Conservation (phyloP, 805 yeast species). For the Groenewaldozyma tartarivorans region DNA sequence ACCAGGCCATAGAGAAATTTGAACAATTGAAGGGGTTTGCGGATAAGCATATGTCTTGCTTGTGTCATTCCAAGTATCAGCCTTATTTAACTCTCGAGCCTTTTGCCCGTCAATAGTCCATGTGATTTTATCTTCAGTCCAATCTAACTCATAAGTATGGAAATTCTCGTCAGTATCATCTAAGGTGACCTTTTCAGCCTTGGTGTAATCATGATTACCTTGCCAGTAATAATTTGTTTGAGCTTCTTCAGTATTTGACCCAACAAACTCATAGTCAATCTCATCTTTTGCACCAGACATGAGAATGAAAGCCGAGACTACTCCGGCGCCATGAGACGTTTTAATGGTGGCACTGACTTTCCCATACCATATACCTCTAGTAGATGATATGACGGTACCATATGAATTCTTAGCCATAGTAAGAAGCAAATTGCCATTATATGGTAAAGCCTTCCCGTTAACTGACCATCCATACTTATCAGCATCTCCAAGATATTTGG, state of each 20-base stretch:
- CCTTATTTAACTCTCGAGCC: slow-evolving; percentile 54
- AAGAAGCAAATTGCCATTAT: slow-evolving; percentile 47
- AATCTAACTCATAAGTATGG: slow-evolving; percentile 71
- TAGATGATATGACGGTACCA: slow-evolving; percentile 75
- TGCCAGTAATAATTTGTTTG: slow-evolving; percentile 77
- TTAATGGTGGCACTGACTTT: slow-evolving; percentile 59
- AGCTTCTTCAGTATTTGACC: slow-evolving; percentile 53
- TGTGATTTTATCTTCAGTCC: slow-evolving; percentile 60
- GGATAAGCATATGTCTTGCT: slow-evolving; percentile 64
- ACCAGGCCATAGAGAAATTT: slow-evolving; percentile 50
- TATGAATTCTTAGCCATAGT: slow-evolving; percentile 70
- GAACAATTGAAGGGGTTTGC: slow-evolving; percentile 82
- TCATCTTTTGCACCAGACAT: slow-evolving; percentile 85
- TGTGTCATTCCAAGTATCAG: slow-evolving; percentile 50
- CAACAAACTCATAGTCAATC: slow-evolving; percentile 81
- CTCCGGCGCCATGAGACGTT: slow-evolving; percentile 71
- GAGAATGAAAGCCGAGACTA: slow-evolving; percentile 70
- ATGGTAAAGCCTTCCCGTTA: slow-evolving; percentile 39
- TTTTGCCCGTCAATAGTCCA: slow-evolving; percentile 68
- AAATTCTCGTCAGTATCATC: slow-evolving; percentile 48
- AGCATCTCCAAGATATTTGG: slow-evolving; percentile 61
- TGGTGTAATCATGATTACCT: slow-evolving; percentile 61
- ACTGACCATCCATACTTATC: slow-evolving; percentile 60
- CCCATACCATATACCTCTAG: slow-evolving; percentile 83
- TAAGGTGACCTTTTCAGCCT: slow-evolving; percentile 36